Conservation (phyloP, 768 basidiomycete genomes). For the Tephrocybe sp. region DNA sequence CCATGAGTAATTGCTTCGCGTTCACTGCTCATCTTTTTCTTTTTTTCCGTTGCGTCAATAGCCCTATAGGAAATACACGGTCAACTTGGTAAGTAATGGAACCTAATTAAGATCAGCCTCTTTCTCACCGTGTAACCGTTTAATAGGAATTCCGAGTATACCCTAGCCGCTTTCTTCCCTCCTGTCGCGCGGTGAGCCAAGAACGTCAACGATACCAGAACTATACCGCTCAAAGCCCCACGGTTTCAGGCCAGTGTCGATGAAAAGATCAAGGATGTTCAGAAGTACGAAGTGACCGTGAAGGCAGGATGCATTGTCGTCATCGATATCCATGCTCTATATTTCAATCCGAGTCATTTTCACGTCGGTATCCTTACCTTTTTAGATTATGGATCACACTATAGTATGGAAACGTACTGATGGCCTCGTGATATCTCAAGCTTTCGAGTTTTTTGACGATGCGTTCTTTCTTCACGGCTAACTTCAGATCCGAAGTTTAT, state of each 20-base stretch:
- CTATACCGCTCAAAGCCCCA: constrained; percentile 31
- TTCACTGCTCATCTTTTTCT: not conserved
- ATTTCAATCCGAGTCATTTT: constrained; percentile 48
- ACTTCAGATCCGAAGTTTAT: constrained; percentile 26
- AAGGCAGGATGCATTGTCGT: constrained; percentile 37
- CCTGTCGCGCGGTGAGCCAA: constrained; percentile 35
- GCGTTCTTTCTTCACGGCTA: not conserved
- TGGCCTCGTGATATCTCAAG: constrained; percentile 58
- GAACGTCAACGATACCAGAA: constrained; percentile 33
- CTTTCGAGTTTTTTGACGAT: constrained; percentile 28
- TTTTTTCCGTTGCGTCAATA: constrained; percentile 14
- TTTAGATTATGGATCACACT: not conserved
- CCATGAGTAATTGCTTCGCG: not conserved
- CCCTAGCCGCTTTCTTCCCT: constrained; percentile 40
- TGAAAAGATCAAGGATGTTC: constrained; percentile 26
- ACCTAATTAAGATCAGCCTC: not conserved
- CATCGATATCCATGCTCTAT: constrained; percentile 42
- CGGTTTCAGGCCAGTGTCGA: constrained; percentile 27
- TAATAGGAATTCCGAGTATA: constrained; percentile 44
- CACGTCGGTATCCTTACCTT: not conserved
- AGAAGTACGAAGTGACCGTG: constrained; percentile 33
- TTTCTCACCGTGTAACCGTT: not conserved
- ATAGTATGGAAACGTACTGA: constrained; percentile 40
- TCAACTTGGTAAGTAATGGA: constrained; percentile 32
- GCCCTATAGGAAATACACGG: constrained; percentile 40